These are phyloP conservation scores for Monosporascus cannonballus DNA, from an alignment of 2,329 filamentous ascomycete species.

Conservation along the genomic window DNA sequence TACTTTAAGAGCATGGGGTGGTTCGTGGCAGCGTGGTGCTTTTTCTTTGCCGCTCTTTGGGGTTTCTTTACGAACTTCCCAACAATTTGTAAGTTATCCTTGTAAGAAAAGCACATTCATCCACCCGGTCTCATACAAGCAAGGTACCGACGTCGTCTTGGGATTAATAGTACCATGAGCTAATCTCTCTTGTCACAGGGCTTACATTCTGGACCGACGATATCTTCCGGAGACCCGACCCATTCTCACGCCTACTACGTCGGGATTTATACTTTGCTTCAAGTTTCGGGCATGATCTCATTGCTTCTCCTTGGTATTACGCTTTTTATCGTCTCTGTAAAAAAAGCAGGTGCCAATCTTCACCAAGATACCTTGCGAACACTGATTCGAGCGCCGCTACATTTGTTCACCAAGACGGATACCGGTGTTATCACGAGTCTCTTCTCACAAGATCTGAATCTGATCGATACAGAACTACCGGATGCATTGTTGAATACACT, in stretches of 20 bases:
- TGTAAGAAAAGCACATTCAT: no score
- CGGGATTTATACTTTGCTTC: conserved; percentile 17
- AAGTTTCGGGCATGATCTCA: conserved; percentile 8
- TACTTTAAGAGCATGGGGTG: no score
- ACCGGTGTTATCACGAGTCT: conserved; percentile 34
- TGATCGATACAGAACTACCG: conserved; percentile 35
- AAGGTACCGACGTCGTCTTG: no score
- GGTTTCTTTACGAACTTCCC: no score
- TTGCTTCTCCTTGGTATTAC: conserved; percentile 9
- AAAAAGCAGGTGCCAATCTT: conserved; percentile 15
- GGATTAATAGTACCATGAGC: no score
- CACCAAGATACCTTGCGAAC: conserved; percentile 28
- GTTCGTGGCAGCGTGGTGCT: no score
- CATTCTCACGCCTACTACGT: conserved; percentile 16
- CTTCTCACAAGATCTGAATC: conserved; percentile 39
- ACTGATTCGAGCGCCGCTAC: conserved; percentile 31
- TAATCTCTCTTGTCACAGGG: conserved; percentile 17
- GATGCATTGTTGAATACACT: conserved; percentile 25
- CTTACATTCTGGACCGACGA: conserved; percentile 17
- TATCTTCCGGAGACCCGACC: conserved; percentile 1
- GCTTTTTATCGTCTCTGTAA: conserved; percentile 6
- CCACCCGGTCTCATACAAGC: no score
- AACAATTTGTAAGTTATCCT: no score
- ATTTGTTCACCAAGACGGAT: conserved; percentile 36
- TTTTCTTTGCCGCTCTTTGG: no score